Evolutionary conservation across 768 basidiomycete genomes (phyloP), one percentile per base, ranked within the genome.

Genomic region (Boletus vinaceobasis): DNA sequence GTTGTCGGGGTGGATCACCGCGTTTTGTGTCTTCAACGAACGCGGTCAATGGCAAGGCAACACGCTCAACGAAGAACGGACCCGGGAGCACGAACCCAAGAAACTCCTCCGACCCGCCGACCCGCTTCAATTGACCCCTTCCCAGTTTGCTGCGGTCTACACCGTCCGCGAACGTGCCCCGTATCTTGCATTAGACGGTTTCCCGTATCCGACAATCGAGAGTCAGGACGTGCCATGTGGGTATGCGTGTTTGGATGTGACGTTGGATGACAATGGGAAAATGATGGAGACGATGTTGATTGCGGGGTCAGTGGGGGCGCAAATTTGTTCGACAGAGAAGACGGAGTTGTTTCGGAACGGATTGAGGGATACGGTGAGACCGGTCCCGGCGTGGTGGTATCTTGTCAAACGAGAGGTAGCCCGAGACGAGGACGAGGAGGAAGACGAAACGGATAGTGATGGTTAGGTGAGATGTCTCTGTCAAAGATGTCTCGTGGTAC

Each of bases 1-100:
- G 57, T 50, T 77, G n/a, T 69, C 70, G 3, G 77, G 75, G 0
- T 76, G 75, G 75, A 71, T 76, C 48, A 70, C 67, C 21, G 70
- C 71, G 17, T 77, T 77, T 47, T 71, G 72, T 42, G 68, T 66
- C 39, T 70, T 60, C 66, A 59, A 67, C 48, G 60, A 62, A n/a
- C 61, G 59, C 2, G 72, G 74, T 15, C 43, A 61, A 40, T 74
- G 74, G 68, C 61, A 65, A 29, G 73, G 70, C 26, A 59, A 67
- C 54, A 48, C 43, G 23, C 62, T 71, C 50, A 71, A 63, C 36
- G 62, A 67, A 36, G 65, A 70, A 1, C 70, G 70, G 4, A 54
- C 63, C 8, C 59, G 60, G 45, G 60, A 64, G 32, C 65, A 65
- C 53, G 62, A 67, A 35, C 70, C 70, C 23, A 70, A 64, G 53